Evolutionary conservation across 345 rosid genomes (phyloP).

Genomic region (Linum tenue): DNA sequence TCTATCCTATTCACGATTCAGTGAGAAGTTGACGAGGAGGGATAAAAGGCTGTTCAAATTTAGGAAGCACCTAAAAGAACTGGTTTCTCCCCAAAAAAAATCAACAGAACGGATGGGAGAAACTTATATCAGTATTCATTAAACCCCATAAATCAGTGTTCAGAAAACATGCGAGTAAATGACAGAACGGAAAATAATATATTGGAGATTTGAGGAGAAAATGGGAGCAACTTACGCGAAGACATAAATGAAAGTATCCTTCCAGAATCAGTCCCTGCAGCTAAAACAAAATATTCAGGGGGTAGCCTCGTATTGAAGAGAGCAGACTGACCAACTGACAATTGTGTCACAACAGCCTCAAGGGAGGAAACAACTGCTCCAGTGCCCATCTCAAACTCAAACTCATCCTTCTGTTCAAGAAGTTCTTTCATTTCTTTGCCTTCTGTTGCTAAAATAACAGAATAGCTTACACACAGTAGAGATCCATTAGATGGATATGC

Average conservation of each 20-base stretch:
- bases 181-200: not conserved
- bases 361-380: slow-evolving; percentile 54
- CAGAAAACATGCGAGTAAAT: too few species aligned
- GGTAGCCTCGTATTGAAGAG: slow-evolving; percentile 33
- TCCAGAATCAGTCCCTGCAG: slow-evolving; percentile 45
- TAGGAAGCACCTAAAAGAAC: too few species aligned
- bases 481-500: slow-evolving; percentile 49
- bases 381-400: slow-evolving; percentile 86
- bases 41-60: too few species aligned
- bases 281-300: slow-evolving; percentile 46
- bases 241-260: slow-evolving; percentile 33
- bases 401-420: slow-evolving; percentile 69
- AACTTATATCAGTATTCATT: too few species aligned
- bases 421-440: slow-evolving; percentile 43
- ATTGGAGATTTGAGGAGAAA: slow-evolving; percentile 7
- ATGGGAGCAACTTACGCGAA: slow-evolving; percentile 38
- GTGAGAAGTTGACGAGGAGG: too few species aligned
- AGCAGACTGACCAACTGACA: slow-evolving; percentile 84
- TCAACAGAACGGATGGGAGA: not conserved
- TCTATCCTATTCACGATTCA: too few species aligned
- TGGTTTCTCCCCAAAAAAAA: not conserved
- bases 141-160: too few species aligned
- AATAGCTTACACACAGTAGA: slow-evolving; percentile 49
- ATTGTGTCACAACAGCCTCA: slow-evolving; percentile 56
- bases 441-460: slow-evolving; percentile 42